Evolutionary conservation across 805 yeast species (phyloP), one percentile per base, ranked within the genome.

Genomic region (Tetrapisispora fleetii): DNA sequence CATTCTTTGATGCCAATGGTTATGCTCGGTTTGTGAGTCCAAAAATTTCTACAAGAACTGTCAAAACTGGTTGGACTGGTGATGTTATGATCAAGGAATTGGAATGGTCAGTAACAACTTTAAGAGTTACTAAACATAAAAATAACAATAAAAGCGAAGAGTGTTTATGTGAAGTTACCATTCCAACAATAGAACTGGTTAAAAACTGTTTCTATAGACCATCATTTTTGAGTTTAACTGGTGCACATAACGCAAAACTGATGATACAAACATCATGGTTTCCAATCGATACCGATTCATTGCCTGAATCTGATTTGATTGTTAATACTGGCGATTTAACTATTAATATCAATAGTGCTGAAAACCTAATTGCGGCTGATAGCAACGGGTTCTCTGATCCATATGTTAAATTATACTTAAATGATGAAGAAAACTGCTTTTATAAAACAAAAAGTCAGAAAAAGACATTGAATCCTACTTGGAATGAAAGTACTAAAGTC

Each of bases 311-410:
- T 37, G 99, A 93, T 67, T 72, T 84, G 40, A 78, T 82, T 53
- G 76, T 82, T 44, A 84, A 88, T 64, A 74, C 80, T 50, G 99
- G 99, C 63, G 70, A 69, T 28, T 66, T 91, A 55, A 73, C 72
- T 21, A 73, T 89, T 35, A 78, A 75, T 30, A 73, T 86, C 4
- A 54, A 81, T 41, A 71, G 73, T 44, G 98, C 93, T 2, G 74
- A 74, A 16, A 77, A 78, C 46, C 73, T 93, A 50, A 79, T 83
- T 37, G 76, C 96, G 14, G 95, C 90, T n/a, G 99, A 93, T 67
- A 72, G 85, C 30, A 83, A 83, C 57, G 98, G 98, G 45, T 84
- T 85, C 63, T 87, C 96, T 3, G 99, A 93, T 68, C 99, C 99
- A 48, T 91, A 81, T 64, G 74, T 80, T 51, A 77, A 80, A 58